Evolutionary conservation across 805 yeast genomes (phyloP), one percentile per base, ranked within the genome.

Genomic region (Pichia paraexigua): DNA sequence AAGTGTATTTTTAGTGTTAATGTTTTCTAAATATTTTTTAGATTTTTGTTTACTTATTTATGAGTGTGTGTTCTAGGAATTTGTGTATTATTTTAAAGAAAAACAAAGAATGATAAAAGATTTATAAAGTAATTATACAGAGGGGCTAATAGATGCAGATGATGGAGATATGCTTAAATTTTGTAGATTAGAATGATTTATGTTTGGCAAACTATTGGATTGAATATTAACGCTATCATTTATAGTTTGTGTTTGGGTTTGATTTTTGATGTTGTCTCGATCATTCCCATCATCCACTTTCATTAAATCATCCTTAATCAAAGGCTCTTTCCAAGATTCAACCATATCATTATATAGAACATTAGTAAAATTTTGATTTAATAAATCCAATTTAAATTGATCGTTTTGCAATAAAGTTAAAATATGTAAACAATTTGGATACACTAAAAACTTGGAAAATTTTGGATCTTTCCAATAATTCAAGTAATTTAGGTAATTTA

Each of bases 391-490:
- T 50, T 88, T 69, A 57, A 81, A 82, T 43, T 73, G 74, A 47
- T 73, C 75, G 35, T 69, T 71, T 58, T 78, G 78, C 13, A 82
- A 71, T 50, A 90, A 68, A 21, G 87, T 80, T 54, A 92, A 71
- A 32, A 92, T 78, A 62, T 88, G 94, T 17, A 92, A 73, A 63
- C 97, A 85, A 65, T 92, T 87, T 3, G 99, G 98, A 62, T 88
- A 86, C 21, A 85, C 94, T 58, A 81, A 72, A 68, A 73, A 87
- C 68, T 74, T 78, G 40, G 87, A 78, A 63, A 84, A 84, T 56
- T 82, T 75, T 2, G 90, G 90, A 46, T 74, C 61, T 50, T 83
- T 73, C 97, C 97, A 91, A 72, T 92, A 90, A 62, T 84, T 88
- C 48, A 92, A 72, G 63, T 92, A 92, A 27, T 82, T 75, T 54